Percentiles rank a stretch among this genome's conserved stretches.
Conservation (phyloP, 805 yeast species). For the Ogataea allantospora region DNA sequence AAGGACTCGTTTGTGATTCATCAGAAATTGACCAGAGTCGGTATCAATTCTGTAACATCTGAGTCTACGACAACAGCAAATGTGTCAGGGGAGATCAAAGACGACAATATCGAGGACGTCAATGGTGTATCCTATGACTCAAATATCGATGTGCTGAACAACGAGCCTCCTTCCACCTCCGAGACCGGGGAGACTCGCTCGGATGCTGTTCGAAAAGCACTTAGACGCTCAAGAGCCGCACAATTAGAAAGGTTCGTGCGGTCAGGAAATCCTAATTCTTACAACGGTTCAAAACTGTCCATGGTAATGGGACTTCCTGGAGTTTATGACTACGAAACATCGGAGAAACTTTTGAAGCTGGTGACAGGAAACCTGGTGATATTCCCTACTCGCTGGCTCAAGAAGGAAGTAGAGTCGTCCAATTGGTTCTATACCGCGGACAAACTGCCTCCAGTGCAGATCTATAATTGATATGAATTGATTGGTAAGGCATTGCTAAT, state of each 20-base stretch:
- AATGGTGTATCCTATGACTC: not conserved
- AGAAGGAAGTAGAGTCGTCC: conserved; percentile 80
- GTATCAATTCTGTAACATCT: not conserved
- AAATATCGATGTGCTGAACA: not conserved
- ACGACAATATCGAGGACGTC: not conserved
- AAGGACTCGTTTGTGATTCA: conserved; percentile 50
- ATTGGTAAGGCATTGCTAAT: conserved; percentile 7
- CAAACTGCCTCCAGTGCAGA: conserved; percentile 91
- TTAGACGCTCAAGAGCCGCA: conserved; percentile 29
- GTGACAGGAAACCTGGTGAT: conserved; percentile 84
- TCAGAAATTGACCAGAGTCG: conserved; percentile 22
- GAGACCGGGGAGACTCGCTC: conserved; percentile 6
- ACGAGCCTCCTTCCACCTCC: conserved; percentile 9
- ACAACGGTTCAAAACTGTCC: conserved; percentile 14
- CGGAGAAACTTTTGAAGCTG: conserved; percentile 67
- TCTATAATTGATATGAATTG: conserved; percentile 63
- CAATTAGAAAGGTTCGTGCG: conserved; percentile 30
- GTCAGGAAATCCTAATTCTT: conserved; percentile 11
- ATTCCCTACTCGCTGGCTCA: conserved; percentile 92
- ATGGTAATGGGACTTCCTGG: conserved; percentile 18
- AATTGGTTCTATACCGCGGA: conserved; percentile 97
- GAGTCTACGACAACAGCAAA: not conserved
- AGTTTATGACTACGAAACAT: conserved; percentile 63
- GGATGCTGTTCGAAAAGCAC: conserved; percentile 19
- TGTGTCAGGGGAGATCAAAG: not conserved